A percentile compares a stretch with the other conserved stretches of the same genome.
These are phyloP conservation scores for Coemansia sp. DNA, from an alignment of 192 early-diverging fungal species.

Conservation along the genomic window DNA sequence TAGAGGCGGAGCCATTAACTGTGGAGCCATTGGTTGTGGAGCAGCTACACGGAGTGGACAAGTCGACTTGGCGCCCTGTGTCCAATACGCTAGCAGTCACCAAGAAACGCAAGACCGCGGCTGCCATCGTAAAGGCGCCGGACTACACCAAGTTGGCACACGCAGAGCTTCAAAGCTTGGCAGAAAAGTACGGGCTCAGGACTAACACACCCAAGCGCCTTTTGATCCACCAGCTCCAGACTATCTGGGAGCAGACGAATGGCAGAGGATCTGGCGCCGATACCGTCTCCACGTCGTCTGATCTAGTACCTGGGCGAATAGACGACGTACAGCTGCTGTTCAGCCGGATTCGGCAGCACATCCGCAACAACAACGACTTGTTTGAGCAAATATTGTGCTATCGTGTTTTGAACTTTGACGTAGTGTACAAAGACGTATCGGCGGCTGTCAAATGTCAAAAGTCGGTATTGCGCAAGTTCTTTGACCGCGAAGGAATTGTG, in stretches of 20 bases:
- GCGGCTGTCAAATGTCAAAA: constrained; percentile 16
- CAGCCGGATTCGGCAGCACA: constrained; percentile 12
- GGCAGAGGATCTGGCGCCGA: not conserved
- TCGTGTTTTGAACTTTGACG: constrained; percentile 29
- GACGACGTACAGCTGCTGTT: not conserved
- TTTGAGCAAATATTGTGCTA: constrained; percentile 35
- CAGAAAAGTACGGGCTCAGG: constrained; percentile 17
- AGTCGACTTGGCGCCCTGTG: not conserved
- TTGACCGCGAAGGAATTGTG: constrained; percentile 34
- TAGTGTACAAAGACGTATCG: constrained; percentile 16
- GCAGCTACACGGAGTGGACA: not conserved
- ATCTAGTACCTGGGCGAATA: not conserved
- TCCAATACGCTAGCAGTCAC: not conserved
- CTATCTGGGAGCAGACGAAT: constrained; percentile 24
- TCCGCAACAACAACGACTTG: constrained; percentile 20
- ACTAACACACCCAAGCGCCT: constrained; percentile 22
- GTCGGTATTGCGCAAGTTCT: constrained; percentile 27
- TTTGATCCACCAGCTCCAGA: constrained; percentile 23
- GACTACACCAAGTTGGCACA: constrained; percentile 11
- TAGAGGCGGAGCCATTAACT: not conserved
- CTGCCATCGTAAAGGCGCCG: constrained; percentile 3
- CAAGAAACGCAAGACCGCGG: not conserved
- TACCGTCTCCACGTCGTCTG: not conserved
- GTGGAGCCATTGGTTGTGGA: not conserved
- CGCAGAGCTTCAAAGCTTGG: constrained; percentile 13